Evolutionary conservation across 805 yeast species (phyloP).

Genomic region (Candida berthetii): DNA sequence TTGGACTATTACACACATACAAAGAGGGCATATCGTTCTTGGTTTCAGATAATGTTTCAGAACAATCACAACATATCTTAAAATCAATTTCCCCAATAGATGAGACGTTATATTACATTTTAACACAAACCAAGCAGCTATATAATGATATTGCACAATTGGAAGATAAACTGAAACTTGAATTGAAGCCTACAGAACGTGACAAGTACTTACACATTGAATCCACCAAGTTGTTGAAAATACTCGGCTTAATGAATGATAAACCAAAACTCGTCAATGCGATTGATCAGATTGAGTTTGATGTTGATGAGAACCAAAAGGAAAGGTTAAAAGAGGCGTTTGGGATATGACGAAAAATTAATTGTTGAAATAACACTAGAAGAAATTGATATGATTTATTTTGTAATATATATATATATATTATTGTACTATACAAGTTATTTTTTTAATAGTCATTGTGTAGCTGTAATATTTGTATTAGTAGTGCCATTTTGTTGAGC

Average conservation of each 20-base stretch:
- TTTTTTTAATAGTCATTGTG: too few species aligned
- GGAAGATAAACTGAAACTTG: slow-evolving; percentile 1
- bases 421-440: not conserved
- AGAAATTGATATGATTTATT: not conserved
- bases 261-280: slow-evolving; percentile 16
- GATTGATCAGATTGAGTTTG: slow-evolving; percentile 7
- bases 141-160: slow-evolving; percentile 10
- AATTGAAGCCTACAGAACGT: slow-evolving; percentile 25
- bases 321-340: slow-evolving; percentile 10
- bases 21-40: slow-evolving; percentile 24
- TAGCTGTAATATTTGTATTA: not conserved
- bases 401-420: slow-evolving; percentile 4
- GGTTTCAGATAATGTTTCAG: slow-evolving; percentile 2
- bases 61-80: slow-evolving; percentile 15
- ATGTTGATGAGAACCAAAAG: not conserved
- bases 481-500: too few species aligned
- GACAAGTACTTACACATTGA: slow-evolving; percentile 36
- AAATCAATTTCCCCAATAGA: slow-evolving; percentile 36
- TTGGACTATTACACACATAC: slow-evolving; percentile 26
- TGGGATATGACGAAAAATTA: not conserved
- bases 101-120: slow-evolving; percentile 38
- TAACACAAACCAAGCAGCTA: slow-evolving; percentile 33
- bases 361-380: too few species aligned
- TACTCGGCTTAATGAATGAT: slow-evolving; percentile 15
- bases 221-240: slow-evolving; percentile 24